Conservation (phyloP, 1,139 yeast species). For the Spathaspora jeffriesii region DNA sequence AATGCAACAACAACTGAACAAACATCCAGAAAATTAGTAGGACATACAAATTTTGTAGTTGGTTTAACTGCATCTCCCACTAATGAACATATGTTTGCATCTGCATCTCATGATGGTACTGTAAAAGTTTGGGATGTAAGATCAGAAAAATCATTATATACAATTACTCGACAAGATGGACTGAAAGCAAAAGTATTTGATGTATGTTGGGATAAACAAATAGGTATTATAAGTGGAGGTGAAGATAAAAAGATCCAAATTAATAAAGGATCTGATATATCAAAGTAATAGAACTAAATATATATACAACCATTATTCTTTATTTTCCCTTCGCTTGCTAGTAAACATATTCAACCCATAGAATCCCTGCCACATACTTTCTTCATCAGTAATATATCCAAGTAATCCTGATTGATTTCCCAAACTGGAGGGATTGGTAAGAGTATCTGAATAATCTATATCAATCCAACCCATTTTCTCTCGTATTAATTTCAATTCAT, state of each 20-base stretch:
- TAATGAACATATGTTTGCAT: conserved; percentile 77
- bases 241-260: conserved; percentile 92
- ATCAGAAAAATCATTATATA: conserved; percentile 80
- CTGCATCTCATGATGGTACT: conserved; percentile 95
- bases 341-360: conserved; percentile 64
- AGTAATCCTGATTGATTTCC: conserved; percentile 30
- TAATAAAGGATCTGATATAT: conserved; percentile 54
- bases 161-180: conserved; percentile 69
- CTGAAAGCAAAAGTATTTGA: conserved; percentile 72
- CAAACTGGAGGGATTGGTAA: conserved; percentile 8
- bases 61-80: conserved; percentile 72
- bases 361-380: conserved; percentile 76
- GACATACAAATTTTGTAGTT: conserved; percentile 92
- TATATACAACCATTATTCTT: conserved; percentile 5
- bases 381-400: conserved; percentile 61
- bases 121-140: conserved; percentile 96
- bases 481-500: conserved; percentile 59
- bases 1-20: conserved; percentile 33
- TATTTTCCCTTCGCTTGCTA: conserved; percentile 25
- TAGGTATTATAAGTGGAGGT: conserved; percentile 93
- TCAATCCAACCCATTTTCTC: conserved; percentile 66
- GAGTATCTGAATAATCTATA: conserved; percentile 9
- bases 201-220: conserved; percentile 77
- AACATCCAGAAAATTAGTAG: conserved; percentile 63
- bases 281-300: conserved; percentile 19